A percentile compares a stretch with the other conserved stretches of the same genome.
These are phyloP conservation scores for Persicaria tinctoria DNA, from an alignment of 148 eudicot species.

Conservation along the genomic window DNA sequence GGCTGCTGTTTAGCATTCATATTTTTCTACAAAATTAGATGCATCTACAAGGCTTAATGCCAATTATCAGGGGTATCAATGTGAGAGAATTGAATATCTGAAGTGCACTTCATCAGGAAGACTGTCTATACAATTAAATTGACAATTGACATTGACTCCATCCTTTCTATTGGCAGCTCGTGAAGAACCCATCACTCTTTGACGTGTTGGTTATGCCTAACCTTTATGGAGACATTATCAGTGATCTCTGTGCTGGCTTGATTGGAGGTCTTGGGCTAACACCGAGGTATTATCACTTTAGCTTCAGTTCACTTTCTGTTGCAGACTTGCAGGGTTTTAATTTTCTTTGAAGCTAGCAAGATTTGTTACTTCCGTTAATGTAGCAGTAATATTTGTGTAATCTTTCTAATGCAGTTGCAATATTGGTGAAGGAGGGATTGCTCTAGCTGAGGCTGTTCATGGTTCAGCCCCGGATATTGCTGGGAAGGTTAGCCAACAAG, in stretches of 20 bases:
- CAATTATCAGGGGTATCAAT: not conserved
- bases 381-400: not conserved
- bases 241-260: slow-evolving; percentile 97
- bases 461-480: slow-evolving; percentile 99
- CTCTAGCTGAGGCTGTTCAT: slow-evolving; percentile 99
- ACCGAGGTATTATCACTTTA: slow-evolving; percentile 50
- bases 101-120: not conserved
- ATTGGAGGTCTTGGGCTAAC: slow-evolving; percentile 97
- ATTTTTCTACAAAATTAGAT: not conserved
- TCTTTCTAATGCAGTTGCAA: slow-evolving; percentile 52
- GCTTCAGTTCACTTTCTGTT: not conserved
- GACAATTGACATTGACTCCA: not conserved
- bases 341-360: not conserved
- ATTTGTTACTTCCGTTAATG: not conserved
- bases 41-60: not conserved
- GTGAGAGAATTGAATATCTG: not conserved
- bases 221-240: slow-evolving; percentile 94
- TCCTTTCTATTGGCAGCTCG: slow-evolving; percentile 56
- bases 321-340: no score
- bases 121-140: not conserved
- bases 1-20: not conserved
- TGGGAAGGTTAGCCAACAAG: slow-evolving; percentile 62
- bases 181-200: slow-evolving; percentile 92
- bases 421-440: slow-evolving; percentile 98
- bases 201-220: slow-evolving; percentile 98